Evolutionary conservation across 2,329 filamentous ascomycete genomes (phyloP).

Genomic region (Biscogniauxia mediterranea): DNA sequence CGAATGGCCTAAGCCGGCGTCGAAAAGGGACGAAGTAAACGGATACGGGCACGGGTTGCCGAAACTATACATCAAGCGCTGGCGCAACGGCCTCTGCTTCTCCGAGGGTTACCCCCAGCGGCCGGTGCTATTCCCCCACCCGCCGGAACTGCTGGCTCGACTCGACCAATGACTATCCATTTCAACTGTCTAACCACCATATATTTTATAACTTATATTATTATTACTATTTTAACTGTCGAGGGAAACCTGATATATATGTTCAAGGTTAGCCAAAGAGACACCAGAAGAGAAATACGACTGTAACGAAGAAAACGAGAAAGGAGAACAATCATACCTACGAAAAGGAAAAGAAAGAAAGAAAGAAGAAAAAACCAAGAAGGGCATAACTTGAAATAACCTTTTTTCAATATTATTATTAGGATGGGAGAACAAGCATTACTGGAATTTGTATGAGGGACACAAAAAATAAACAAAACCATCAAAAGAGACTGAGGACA

Average conservation of each 20-base stretch:
- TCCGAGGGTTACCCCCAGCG: conserved; percentile 11
- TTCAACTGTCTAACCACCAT: background rate
- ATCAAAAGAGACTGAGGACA: background rate
- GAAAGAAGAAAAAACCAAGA: background rate
- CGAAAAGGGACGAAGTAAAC: background rate
- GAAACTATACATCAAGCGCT: conserved; percentile 28
- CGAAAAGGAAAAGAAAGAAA: background rate
- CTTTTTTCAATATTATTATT: background rate
- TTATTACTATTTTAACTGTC: background rate
- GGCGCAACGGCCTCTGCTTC: conserved; percentile 32
- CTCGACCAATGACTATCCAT: conserved; percentile 2
- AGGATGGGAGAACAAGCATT: background rate
- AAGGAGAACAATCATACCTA: background rate
- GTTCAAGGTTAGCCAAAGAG: background rate
- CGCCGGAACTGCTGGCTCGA: conserved; percentile 21
- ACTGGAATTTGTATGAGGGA: background rate
- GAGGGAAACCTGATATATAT: background rate
- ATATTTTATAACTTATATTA: background rate
- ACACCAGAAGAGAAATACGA: background rate
- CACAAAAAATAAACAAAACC: background rate
- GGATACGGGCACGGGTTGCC: conserved; percentile 6
- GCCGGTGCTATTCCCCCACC: conserved; percentile 29
- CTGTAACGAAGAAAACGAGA: background rate
- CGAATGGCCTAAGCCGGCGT: conserved; percentile 19
- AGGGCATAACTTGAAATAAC: background rate